These are phyloP conservation scores for Dipodascopsis uninucleata DNA, from an alignment of 805 yeast species.

Conservation along the genomic window DNA sequence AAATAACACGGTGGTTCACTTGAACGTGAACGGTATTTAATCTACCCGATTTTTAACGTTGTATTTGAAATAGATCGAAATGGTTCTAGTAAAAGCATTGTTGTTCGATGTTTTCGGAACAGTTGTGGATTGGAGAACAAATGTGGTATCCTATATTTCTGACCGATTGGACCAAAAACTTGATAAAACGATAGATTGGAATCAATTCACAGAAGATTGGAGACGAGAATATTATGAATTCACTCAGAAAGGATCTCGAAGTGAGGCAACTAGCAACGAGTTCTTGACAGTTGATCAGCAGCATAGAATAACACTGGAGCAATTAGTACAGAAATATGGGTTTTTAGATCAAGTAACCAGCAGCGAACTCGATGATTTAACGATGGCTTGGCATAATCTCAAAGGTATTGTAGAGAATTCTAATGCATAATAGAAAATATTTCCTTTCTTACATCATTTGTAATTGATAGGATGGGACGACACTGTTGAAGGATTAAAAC, in stretches of 20 bases:
- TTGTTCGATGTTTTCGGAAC: slow-evolving; percentile 26
- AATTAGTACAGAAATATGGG: slow-evolving; percentile 12
- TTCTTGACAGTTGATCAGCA: slow-evolving; percentile 21
- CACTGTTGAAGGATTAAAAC: slow-evolving; percentile 18
- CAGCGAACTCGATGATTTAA: slow-evolving; percentile 15
- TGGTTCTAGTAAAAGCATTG: slow-evolving; percentile 17
- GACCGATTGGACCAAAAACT: slow-evolving; percentile 1
- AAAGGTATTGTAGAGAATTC: slow-evolving; percentile 5
- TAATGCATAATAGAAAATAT: no score
- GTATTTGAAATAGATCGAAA: not conserved
- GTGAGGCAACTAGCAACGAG: not conserved
- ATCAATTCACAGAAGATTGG: slow-evolving; percentile 19
- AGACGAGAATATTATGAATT: slow-evolving; percentile 14
- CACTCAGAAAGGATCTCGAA: slow-evolving; percentile 5
- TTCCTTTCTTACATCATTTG: no score
- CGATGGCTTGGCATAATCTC: slow-evolving; percentile 22
- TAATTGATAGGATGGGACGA: slow-evolving; percentile 21
- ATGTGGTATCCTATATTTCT: slow-evolving; percentile 8
- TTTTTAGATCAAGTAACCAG: slow-evolving; percentile 7
- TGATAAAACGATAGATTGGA: slow-evolving; percentile 15
- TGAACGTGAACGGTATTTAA: not conserved
- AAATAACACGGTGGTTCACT: not conserved
- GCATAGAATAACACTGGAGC: slow-evolving; percentile 7
- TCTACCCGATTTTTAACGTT: not conserved
- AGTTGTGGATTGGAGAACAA: slow-evolving; percentile 26